phyloP scores from a whole-genome alignment of 2,329 filamentous ascomycete genomes.

The Emergomyces orientalis region DNA sequence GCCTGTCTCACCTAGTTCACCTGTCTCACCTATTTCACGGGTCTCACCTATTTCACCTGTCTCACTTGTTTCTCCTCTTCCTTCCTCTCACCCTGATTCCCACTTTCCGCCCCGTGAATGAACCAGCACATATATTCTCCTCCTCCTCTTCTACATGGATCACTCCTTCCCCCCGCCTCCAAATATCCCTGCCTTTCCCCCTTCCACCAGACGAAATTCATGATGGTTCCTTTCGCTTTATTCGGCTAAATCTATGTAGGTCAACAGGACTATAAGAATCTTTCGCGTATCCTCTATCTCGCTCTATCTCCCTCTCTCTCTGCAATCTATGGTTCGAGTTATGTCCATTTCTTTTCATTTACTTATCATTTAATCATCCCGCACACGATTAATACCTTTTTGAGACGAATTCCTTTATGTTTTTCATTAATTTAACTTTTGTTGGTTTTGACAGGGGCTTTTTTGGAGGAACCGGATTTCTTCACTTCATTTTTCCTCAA shows the following conservation, averaged over 20 bases:
- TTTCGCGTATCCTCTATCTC: not conserved
- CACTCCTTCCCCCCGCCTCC: not conserved
- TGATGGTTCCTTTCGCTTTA: not conserved
- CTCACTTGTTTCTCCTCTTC: not conserved
- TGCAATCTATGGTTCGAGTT: not conserved
- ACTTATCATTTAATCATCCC: slow-evolving; percentile 4
- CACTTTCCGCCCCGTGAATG: not conserved
- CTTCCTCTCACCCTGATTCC: not conserved
- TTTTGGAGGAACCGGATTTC: slow-evolving; percentile 7
- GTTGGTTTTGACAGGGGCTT: slow-evolving; percentile 7
- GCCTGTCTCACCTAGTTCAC: slow-evolving; percentile 6
- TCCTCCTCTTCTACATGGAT: not conserved
- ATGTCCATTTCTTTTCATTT: not conserved
- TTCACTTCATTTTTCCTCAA: not conserved
- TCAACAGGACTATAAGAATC: not conserved
- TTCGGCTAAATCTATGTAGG: not conserved
- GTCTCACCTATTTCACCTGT: slow-evolving; percentile 9
- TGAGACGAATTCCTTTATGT: slow-evolving; percentile 9
- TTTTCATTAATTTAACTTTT: not conserved
- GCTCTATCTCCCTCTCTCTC: not conserved
- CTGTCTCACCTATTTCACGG: not conserved
- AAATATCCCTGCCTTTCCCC: not conserved
- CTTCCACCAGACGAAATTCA: slow-evolving; percentile 12
- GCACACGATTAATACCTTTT: not conserved
- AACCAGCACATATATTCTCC: not conserved